Conservation (phyloP, 768 basidiomycete genomes). For the Hericium erinaceus region DNA sequence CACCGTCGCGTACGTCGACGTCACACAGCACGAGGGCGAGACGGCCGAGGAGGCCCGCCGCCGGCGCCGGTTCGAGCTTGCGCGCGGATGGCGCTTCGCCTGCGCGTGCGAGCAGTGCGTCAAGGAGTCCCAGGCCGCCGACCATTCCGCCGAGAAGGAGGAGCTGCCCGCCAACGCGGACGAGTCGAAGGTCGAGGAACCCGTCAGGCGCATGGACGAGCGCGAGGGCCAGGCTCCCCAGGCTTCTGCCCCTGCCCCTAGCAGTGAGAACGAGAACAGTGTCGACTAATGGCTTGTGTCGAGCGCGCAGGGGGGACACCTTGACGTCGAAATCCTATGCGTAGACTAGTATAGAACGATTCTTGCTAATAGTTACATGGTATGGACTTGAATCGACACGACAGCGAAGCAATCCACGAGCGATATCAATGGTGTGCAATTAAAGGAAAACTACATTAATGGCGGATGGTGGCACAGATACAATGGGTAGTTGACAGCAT, state of each 20-base stretch:
- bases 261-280: background rate
- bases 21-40: conserved; percentile 46
- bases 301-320: too few relatives aligned
- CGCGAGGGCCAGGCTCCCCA: background rate
- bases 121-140: conserved; percentile 33
- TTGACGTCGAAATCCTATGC: too few relatives aligned
- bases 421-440: background rate
- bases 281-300: background rate
- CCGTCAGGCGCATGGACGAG: conserved; percentile 19
- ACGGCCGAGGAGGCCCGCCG: conserved; percentile 44
- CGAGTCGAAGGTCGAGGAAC: conserved; percentile 38
- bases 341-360: too few relatives aligned
- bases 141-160: conserved; percentile 10
- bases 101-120: conserved; percentile 62
- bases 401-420: background rate
- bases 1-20: conserved; percentile 69
- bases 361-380: too few relatives aligned
- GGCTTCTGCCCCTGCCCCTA: background rate
- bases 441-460: background rate
- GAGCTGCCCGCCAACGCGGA: conserved; percentile 31
- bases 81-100: conserved; percentile 74
- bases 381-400: too few relatives aligned
- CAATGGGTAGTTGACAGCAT: conserved; percentile 14
- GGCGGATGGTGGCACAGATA: background rate
- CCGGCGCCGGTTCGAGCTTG: conserved; percentile 63